Base-by-base conservation (phyloP, 768 basidiomycete species). In the Tylopilus felleus region DNA sequence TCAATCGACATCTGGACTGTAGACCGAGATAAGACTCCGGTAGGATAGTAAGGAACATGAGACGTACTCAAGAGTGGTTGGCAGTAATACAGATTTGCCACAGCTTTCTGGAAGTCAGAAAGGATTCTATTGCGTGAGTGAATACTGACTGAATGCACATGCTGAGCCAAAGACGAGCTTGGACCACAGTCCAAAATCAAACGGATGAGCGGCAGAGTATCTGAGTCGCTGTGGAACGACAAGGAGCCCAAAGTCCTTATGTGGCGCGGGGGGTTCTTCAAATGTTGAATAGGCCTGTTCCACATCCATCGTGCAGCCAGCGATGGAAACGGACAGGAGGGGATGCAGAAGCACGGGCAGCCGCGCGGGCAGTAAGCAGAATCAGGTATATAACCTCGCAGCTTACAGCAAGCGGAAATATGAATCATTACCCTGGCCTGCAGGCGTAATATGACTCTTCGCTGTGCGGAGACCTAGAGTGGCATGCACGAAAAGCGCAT, bases 41-140 rank as follows among this genome's bases (percentile, higher is more conserved):
- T 5, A 19, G 0, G 16, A 23, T 5, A 8, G 22, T 5, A 14
- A n/a, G 12, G 21, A 10, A 10, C 25, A 7, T 22, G 23, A 27
- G 58, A 72, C 77, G 57, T 62, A 83, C 89, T 87, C 9, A 91
- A 72, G 56, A 93, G 70, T 4, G 90, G 90, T 68, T 90, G 87
- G 55, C 84, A 87, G 58, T 91, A 93, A 64, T 91, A 93, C 47
- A 92, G 65, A 64, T 91, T 92, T 14, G 83, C 79, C 23, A 83
- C 83, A 47, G 54, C 62, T 64, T n/a, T 56, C 41, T 10, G 13
- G 35, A 49, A 3, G 51, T 61, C n/a, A 65, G 57, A 33, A 13
- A 39, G n/a, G 1, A 8, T 27, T 23, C 8, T 4, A 23, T 19
- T 35, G 22, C 8, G 19, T 8, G 23, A 43, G 13, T 13, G 14